Evolutionary conservation across 345 rosid species (phyloP), one percentile per base, ranked within the genome.

Genomic region (Erodium maritimum): DNA sequence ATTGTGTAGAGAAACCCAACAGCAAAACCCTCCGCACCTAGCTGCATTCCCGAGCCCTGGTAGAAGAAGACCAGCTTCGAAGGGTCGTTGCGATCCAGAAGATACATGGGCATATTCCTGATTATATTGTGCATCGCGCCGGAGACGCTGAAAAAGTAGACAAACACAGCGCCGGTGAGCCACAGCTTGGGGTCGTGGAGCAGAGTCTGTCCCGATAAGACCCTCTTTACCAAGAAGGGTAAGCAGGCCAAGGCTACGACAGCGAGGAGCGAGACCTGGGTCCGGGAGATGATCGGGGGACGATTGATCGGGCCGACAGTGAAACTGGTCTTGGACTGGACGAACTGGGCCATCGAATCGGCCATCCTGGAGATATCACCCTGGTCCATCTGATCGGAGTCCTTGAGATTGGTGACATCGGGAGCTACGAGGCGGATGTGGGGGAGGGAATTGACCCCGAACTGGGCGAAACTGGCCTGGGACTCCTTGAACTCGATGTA

Each of bases 51-150:
- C 0, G 87, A 77, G 21, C 89, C 95, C 67, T 82, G 88, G 72
- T 81, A 80, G 52, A 88, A 85, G 74, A 79, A 85, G 19, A 85
- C 63, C 24, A 88, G 69, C 82, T 80, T 81, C 25, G 19, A 71
- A 0, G 90, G 87, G 34, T 85, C 90, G 11, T 81, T 79, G 60
- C 84, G 73, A 58, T 88, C 93, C 6, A 65, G 75, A 51, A 81
- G 50, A 63, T 81, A 88, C 85, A 88, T 79, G 0, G 96, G 96
- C 90, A 85, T 78, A 57, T 85, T 85, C 69, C 90, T 76, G 20
- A 85, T 88, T 1, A 85, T 83, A 54, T 83, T 85, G n/a, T 77
- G 81, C 96, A 88, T 88, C 17, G 86, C 72, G 5, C 96, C 96
- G 0, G 88, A 79, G 4, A 88, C 96, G 9, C 90, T 88, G 61